phyloP scores from a whole-genome alignment of 2,329 filamentous ascomycete genomes.

The Pseudogymnoascus sp. region DNA sequence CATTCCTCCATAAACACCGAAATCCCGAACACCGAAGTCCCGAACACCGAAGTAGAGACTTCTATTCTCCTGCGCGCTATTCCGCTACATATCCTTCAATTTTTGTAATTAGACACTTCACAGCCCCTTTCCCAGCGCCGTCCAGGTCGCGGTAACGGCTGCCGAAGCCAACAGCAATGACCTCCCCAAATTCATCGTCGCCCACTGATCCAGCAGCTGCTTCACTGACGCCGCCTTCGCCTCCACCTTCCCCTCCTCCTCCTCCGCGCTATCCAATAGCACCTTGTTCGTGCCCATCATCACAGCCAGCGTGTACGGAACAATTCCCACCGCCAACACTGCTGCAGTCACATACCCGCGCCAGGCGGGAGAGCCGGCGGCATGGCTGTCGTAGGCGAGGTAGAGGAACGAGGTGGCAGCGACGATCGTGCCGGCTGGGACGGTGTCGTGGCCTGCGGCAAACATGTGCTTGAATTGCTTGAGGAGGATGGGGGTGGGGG shows the following conservation, averaged over 20 bases:
- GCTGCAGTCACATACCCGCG: conserved; percentile 38
- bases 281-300: conserved; percentile 41
- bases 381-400: conserved; percentile 34
- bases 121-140: conserved; percentile 17
- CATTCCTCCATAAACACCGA: not conserved
- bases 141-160: conserved; percentile 27
- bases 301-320: conserved; percentile 45
- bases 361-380: conserved; percentile 26
- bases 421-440: conserved; percentile 34
- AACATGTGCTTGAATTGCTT: conserved; percentile 46
- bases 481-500: conserved; percentile 47
- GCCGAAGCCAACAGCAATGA: conserved; percentile 26
- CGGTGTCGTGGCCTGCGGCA: conserved; percentile 32
- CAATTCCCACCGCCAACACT: conserved; percentile 36
- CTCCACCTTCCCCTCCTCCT: conserved; percentile 29
- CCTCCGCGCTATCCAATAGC: conserved; percentile 38
- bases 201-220: conserved; percentile 49
- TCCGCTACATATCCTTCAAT: not conserved
- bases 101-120: not conserved
- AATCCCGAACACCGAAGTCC: not conserved
- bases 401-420: conserved; percentile 37
- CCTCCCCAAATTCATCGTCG: conserved; percentile 42
- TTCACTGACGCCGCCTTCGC: conserved; percentile 39
- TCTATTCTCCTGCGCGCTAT: not conserved
- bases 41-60: not conserved